phyloP scores from a whole-genome alignment of 768 basidiomycete species.

The Xerocomellus dryophilus region DNA sequence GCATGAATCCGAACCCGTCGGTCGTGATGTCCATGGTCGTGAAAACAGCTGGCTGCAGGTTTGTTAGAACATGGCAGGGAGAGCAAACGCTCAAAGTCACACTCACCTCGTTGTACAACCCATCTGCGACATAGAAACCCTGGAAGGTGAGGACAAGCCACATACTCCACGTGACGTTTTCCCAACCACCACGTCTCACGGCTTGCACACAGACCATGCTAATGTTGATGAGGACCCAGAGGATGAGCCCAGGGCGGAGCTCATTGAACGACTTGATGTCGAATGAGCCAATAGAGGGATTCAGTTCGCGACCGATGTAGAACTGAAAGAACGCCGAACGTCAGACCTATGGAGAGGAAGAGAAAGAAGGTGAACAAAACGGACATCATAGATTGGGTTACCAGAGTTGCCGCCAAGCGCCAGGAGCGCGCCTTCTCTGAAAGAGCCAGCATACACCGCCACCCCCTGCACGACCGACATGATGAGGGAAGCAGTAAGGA shows the following conservation, averaged over 20 bases:
- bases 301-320: slow-evolving; percentile 92
- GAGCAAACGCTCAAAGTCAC: neutral
- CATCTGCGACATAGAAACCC: slow-evolving; percentile 81
- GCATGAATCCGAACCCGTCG: slow-evolving; percentile 99
- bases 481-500: slow-evolving; percentile 75
- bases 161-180: slow-evolving; percentile 82
- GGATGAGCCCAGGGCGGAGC: slow-evolving; percentile 59
- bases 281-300: slow-evolving; percentile 78
- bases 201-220: slow-evolving; percentile 92
- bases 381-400: slow-evolving; percentile 84
- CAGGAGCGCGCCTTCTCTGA: slow-evolving; percentile 64
- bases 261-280: slow-evolving; percentile 62
- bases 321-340: slow-evolving; percentile 48
- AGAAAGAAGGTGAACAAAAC: slow-evolving; percentile 26
- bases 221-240: slow-evolving; percentile 91
- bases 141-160: slow-evolving; percentile 86
- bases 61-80: neutral
- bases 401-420: slow-evolving; percentile 93
- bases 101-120: slow-evolving; percentile 84
- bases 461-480: slow-evolving; percentile 77
- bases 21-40: slow-evolving; percentile 98
- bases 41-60: slow-evolving; percentile 70
- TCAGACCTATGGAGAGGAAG: neutral
- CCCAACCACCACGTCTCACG: slow-evolving; percentile 63
- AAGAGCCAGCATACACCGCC: slow-evolving; percentile 69